Evolutionary conservation across 2,329 filamentous ascomycete genomes (phyloP).

Genomic region (Xenosphaeropsis pyriputrescens): DNA sequence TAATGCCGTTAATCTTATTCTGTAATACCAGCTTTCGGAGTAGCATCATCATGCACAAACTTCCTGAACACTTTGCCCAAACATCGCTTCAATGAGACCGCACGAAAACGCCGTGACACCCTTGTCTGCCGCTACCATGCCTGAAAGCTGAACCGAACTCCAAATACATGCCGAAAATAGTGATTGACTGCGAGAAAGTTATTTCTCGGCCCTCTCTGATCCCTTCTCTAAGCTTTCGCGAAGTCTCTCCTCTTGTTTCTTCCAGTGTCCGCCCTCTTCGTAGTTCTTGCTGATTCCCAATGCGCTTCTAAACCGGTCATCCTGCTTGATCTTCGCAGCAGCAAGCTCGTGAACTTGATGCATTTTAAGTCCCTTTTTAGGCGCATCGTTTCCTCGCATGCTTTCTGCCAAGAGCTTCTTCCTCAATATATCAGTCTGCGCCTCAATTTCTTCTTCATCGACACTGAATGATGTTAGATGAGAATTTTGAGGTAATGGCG

Average conservation of each 20-base stretch:
- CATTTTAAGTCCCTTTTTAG: constrained; percentile 54
- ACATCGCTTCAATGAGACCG: too few relatives aligned
- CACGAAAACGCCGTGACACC: too few relatives aligned
- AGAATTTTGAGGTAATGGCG: background rate
- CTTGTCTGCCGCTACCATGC: too few relatives aligned
- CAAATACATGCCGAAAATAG: too few relatives aligned
- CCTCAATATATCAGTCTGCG: constrained; percentile 50
- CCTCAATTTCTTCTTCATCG: constrained; percentile 85
- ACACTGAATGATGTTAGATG: constrained; percentile 29
- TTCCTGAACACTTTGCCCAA: too few relatives aligned
- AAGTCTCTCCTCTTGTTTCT: constrained; percentile 61
- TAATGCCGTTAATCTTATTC: constrained; percentile 21
- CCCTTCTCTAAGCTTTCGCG: constrained; percentile 26
- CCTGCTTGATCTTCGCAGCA: constrained; percentile 92
- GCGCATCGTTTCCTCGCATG: constrained; percentile 20
- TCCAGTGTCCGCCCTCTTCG: constrained; percentile 77
- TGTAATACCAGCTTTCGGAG: too few relatives aligned
- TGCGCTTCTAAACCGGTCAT: constrained; percentile 71
- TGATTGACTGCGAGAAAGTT: too few relatives aligned
- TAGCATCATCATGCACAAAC: too few relatives aligned
- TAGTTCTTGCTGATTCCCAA: constrained; percentile 79
- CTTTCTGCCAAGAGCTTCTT: constrained; percentile 37
- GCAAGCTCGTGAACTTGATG: constrained; percentile 96
- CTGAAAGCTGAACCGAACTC: too few relatives aligned
- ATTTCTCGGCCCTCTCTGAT: background rate